phyloP scores from a whole-genome alignment of 2,329 filamentous ascomycete genomes.

The Immersiporthe knoxdaviesiana region DNA sequence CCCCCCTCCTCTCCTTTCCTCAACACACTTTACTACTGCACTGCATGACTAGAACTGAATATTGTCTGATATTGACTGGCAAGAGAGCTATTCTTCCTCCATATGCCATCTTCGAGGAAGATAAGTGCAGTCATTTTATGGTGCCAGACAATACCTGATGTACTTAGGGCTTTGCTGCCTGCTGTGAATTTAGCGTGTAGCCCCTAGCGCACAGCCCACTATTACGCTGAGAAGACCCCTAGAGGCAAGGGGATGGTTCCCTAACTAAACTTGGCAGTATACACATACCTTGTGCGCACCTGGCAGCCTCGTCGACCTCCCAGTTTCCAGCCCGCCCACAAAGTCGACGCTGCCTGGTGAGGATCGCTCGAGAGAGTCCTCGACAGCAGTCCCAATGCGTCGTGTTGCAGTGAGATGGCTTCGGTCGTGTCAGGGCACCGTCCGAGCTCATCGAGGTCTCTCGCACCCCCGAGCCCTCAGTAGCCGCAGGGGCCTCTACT shows the following conservation, averaged over 20 bases:
- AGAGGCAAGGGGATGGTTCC: neutral
- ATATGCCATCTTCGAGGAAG: neutral
- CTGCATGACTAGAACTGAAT: neutral
- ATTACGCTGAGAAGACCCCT: neutral
- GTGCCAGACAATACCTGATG: neutral
- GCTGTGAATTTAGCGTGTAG: neutral
- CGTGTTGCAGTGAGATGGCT: conserved; percentile 70
- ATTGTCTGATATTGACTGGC: neutral
- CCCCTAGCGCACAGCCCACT: neutral
- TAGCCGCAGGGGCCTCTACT: conserved; percentile 47
- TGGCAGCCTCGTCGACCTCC: neutral
- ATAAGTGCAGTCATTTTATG: neutral
- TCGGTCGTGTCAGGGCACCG: conserved; percentile 67
- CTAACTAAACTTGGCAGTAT: neutral
- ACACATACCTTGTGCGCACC: neutral
- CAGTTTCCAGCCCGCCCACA: neutral
- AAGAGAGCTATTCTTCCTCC: too few relatives aligned
- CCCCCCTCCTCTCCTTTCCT: too few relatives aligned
- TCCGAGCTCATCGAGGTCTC: conserved; percentile 50
- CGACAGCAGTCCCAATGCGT: conserved; percentile 62
- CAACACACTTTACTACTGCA: neutral
- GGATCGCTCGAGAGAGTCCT: neutral
- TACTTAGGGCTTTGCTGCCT: neutral
- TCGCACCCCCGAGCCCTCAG: conserved; percentile 48
- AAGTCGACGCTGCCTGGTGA: conserved; percentile 1